phyloP scores from a whole-genome alignment of 805 yeast species.

The Torulaspora quercuum region DNA sequence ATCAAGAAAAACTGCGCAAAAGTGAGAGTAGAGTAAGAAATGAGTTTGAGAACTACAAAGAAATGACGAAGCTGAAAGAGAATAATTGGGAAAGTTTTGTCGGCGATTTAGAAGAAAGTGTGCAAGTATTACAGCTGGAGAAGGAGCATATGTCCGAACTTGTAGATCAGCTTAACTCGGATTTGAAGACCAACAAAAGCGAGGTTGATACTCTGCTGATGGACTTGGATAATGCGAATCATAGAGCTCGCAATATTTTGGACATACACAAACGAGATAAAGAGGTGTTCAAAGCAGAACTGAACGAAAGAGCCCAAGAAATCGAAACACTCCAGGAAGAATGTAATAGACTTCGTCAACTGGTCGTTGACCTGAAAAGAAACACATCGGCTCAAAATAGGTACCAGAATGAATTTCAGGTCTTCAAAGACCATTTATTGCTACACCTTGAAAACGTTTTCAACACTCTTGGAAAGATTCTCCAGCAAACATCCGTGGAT shows the following conservation, averaged over 20 bases:
- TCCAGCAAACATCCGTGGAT: constrained; percentile 56
- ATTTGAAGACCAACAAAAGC: constrained; percentile 22
- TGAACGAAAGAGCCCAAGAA: constrained; percentile 13
- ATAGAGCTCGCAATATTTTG: constrained; percentile 15
- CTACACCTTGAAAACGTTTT: constrained; percentile 50
- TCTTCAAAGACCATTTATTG: constrained; percentile 44
- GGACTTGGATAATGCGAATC: constrained; percentile 22
- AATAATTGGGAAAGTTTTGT: constrained; percentile 27
- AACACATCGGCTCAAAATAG: constrained; percentile 13
- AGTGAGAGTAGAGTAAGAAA: constrained; percentile 15
- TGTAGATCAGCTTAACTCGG: constrained; percentile 21
- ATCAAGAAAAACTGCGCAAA: constrained; percentile 7
- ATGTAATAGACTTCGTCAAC: constrained; percentile 25
- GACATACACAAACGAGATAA: constrained; percentile 18
- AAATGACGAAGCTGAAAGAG: constrained; percentile 21
- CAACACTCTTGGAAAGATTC: constrained; percentile 48
- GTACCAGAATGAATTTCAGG: constrained; percentile 35
- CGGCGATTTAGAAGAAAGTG: constrained; percentile 22
- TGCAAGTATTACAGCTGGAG: constrained; percentile 12
- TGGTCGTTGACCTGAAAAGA: constrained; percentile 29
- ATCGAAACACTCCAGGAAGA: constrained; percentile 26
- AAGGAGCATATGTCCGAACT: constrained; percentile 11
- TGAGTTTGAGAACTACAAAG: constrained; percentile 18
- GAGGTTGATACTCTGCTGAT: constrained; percentile 31
- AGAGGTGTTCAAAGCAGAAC: constrained; percentile 12